Percentiles rank a stretch among this genome's conserved stretches.
Evolutionary conservation across 2,329 filamentous ascomycete genomes (phyloP).

Genomic region (Fusarium penzigii): DNA sequence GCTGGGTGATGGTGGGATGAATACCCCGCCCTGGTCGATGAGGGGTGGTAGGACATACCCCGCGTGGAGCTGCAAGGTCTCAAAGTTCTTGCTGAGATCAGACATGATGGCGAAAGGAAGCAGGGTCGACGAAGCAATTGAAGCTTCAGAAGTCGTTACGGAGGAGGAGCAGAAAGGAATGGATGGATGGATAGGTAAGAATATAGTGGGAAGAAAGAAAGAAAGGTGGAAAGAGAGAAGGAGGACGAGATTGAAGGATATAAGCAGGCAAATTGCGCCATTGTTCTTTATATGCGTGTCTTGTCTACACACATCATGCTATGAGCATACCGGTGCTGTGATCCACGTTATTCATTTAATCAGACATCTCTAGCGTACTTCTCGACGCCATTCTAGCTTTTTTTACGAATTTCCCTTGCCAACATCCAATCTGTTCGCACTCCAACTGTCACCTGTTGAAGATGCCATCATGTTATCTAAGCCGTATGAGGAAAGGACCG

Average conservation of each 20-base stretch:
- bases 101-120: conserved; percentile 31
- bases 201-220: conserved; percentile 29
- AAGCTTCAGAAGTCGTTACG: background rate
- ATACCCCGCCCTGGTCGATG: conserved; percentile 17
- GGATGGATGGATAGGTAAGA: background rate
- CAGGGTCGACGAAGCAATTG: background rate
- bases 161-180: background rate
- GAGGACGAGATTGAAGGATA: background rate
- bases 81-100: conserved; percentile 65
- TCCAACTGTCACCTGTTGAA: no score
- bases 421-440: no score
- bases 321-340: background rate
- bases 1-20: background rate
- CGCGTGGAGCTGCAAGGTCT: conserved; percentile 84
- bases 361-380: no score
- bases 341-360: no score
- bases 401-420: no score
- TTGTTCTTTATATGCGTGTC: conserved; percentile 28
- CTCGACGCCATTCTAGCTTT: no score
- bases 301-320: background rate
- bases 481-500: conserved; percentile 20
- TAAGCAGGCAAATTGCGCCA: conserved; percentile 5
- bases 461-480: conserved; percentile 13
- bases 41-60: conserved; percentile 54
- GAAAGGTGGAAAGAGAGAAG: conserved; percentile 2